Base-by-base conservation (phyloP, 2,329 filamentous ascomycete species). In the Mycosphaerella sp. region DNA sequence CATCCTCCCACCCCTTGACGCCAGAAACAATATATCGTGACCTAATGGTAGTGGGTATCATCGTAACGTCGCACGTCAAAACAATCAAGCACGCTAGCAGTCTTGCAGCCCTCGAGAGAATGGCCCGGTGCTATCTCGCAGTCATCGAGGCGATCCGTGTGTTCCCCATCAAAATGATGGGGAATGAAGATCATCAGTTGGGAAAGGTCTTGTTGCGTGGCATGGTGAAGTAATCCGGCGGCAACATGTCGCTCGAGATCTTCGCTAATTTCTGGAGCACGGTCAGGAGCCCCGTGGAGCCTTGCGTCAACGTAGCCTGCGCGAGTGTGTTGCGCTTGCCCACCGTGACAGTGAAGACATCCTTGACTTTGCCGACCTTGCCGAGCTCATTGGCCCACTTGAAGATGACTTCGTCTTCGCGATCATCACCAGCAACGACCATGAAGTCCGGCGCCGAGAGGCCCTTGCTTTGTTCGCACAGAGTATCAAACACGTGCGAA, bases 381-480 rank as follows among this genome's bases (percentile, higher is more conserved):
- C 74, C 73, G 9, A 95, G 74, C 46, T 82, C 78, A 72, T 96
- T 95, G 14, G 92, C 93, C 92, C 93, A 97, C 58, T 85, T 85
- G 74, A 95, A 97, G 17, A 95, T 86, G 63, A 89, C 86, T 68
- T 97, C 92, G 61, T 97, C 93, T 63, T 96, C 92, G 32, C 92
- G 84, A 41, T 91, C 89, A 66, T 96, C 91, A 38, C 92, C 92
- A 34, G 91, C 82, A 6, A 95, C 87, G 74, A 96, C 83, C 53
- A 97, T 72, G 70, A 96, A 97, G 67, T 96, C 89, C 0, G 89
- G 80, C 0, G 78, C 52, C 31, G 55, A 52, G 2, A 59, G 31
- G 6, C 59, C 57, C 8, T 59, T 58, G 36, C 53, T 58, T 0
- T 51, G 40, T 45, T 60, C 42, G 42, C 63, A 60, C 17, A 73